phyloP scores from a whole-genome alignment of 495 filamentous ascomycete genomes.

The Penicillium desertorum region DNA sequence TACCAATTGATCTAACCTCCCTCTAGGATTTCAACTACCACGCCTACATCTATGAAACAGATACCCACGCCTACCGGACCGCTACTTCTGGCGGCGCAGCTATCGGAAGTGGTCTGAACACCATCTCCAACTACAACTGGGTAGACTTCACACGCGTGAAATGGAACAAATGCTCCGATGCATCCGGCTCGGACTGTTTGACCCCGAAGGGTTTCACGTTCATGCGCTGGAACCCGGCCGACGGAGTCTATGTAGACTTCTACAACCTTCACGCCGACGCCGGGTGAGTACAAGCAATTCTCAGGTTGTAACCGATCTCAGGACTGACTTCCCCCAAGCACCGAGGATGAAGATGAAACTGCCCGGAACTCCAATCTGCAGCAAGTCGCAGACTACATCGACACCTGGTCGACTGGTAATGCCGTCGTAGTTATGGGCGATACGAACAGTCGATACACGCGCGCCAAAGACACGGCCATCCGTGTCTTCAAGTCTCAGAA shows the following conservation, averaged over 20 bases:
- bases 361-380: conserved; percentile 56
- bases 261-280: conserved; percentile 67
- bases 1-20: neutral
- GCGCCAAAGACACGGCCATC: conserved; percentile 47
- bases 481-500: conserved; percentile 46
- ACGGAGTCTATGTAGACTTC: conserved; percentile 53
- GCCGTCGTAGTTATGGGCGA: conserved; percentile 61
- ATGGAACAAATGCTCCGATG: conserved; percentile 57
- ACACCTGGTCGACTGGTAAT: conserved; percentile 51
- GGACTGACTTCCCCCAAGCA: conserved; percentile 15
- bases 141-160: conserved; percentile 54
- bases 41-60: conserved; percentile 53
- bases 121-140: conserved; percentile 55
- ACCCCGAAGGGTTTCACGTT: conserved; percentile 66
- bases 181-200: conserved; percentile 55
- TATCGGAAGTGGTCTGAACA: conserved; percentile 62
- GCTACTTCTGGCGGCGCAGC: conserved; percentile 59
- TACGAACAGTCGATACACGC: conserved; percentile 58
- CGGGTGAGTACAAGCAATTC: conserved; percentile 31
- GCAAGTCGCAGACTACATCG: conserved; percentile 56
- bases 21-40: conserved; percentile 63
- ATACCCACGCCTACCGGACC: conserved; percentile 57
- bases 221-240: conserved; percentile 51
- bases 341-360: conserved; percentile 43
- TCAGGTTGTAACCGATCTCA: neutral